A percentile compares a stretch with the other conserved stretches of the same genome.
phyloP scores from a whole-genome alignment of 768 basidiomycete species.

The Austroboletus festivus region DNA sequence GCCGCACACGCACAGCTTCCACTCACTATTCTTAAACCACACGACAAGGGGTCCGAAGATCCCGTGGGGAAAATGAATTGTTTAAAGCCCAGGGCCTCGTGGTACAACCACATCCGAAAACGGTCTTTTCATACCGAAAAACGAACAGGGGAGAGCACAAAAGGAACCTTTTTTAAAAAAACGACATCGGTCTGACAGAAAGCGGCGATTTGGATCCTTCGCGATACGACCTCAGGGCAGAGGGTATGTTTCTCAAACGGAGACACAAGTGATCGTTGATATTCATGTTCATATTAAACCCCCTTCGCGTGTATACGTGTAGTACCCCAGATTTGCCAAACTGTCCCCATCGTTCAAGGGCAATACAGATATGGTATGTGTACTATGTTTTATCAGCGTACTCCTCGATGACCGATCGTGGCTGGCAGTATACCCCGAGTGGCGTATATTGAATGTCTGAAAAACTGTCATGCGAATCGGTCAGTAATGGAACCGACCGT shows the following conservation, averaged over 20 bases:
- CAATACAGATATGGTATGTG: no score
- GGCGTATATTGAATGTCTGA: constrained; percentile 35
- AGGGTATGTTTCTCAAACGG: constrained; percentile 5
- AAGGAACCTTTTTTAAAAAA: no score
- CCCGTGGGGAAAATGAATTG: no score
- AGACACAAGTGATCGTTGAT: not conserved
- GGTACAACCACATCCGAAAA: not conserved
- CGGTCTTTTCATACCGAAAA: no score
- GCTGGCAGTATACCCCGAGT: constrained; percentile 40
- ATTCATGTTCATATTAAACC: not conserved
- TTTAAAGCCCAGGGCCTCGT: not conserved
- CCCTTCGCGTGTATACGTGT: not conserved
- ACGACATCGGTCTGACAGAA: no score
- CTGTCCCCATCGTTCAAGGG: not conserved
- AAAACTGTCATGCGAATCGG: constrained; percentile 16
- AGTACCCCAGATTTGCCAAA: constrained; percentile 7
- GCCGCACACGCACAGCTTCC: no score
- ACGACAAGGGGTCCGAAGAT: no score
- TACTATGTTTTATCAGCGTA: constrained; percentile 22
- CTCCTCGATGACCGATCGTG: constrained; percentile 46
- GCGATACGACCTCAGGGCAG: not conserved
- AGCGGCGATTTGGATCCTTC: no score
- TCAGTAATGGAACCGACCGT: constrained; percentile 5
- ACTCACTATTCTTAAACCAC: no score
- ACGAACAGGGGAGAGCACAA: no score